Percentiles rank a stretch among this genome's conserved stretches.
These are phyloP conservation scores for Suillus fuscotomentosus DNA, from an alignment of 768 basidiomycete species.

Conservation along the genomic window DNA sequence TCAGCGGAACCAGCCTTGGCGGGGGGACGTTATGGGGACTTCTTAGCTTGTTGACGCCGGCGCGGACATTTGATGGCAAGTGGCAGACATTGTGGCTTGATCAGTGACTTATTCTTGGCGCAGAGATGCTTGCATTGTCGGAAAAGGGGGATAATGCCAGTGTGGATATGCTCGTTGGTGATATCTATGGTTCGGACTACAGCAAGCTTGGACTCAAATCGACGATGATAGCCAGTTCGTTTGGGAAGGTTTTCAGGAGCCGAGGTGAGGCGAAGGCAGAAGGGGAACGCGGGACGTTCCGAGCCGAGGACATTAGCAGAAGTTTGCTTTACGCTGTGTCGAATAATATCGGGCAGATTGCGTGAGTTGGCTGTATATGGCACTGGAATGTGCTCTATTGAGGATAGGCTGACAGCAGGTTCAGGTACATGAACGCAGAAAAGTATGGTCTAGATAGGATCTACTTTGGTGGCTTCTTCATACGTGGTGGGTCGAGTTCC, in stretches of 20 bases:
- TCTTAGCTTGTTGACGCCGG: slow-evolving; percentile 91
- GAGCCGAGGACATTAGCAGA: slow-evolving; percentile 90
- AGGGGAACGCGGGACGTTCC: slow-evolving; percentile 68
- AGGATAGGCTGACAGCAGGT: slow-evolving; percentile 14
- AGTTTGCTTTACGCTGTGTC: slow-evolving; percentile 94
- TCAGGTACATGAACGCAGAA: slow-evolving; percentile 94
- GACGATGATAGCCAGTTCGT: slow-evolving; percentile 96
- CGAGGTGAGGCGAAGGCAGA: slow-evolving; percentile 42
- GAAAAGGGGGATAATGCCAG: slow-evolving; percentile 91
- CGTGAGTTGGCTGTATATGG: slow-evolving; percentile 58
- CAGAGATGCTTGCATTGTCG: slow-evolving; percentile 95
- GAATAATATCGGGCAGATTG: slow-evolving; percentile 99
- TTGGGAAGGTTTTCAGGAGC: slow-evolving; percentile 98
- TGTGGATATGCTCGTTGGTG: slow-evolving; percentile 98
- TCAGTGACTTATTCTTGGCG: slow-evolving; percentile 8
- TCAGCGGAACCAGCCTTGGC: slow-evolving; percentile 95
- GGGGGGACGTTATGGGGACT: slow-evolving; percentile 98
- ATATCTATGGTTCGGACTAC: slow-evolving; percentile 99
- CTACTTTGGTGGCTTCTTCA: slow-evolving; percentile 99
- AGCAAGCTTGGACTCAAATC: slow-evolving; percentile 94
- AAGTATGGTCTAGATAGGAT: slow-evolving; percentile 96
- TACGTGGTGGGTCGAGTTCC: slow-evolving; percentile 68
- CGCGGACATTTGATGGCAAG: slow-evolving; percentile 93
- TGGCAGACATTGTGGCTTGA: slow-evolving; percentile 13
- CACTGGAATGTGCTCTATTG: not conserved